Evolutionary conservation across 2,329 filamentous ascomycete species (phyloP), one percentile per base, ranked within the genome.

Genomic region (Cyphellophora attinorum): DNA sequence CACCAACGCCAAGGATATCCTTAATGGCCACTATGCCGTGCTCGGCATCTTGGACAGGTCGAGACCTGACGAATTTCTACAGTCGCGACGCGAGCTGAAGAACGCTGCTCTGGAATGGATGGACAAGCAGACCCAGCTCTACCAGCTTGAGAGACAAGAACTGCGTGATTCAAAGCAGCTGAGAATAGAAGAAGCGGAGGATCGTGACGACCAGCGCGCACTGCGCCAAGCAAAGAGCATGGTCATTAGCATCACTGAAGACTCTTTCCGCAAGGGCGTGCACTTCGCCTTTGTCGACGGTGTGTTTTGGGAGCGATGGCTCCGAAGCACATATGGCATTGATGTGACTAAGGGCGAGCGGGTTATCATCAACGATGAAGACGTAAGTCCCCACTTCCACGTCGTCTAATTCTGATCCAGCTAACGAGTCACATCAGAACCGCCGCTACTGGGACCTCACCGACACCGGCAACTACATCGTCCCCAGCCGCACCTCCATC

Each of bases 251-350:
- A 93, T 95, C 76, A 81, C 89, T 49, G 81, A 82, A 54, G 48
- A 51, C 13, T 75, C 85, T 34, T 79, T 86, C 53, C 80, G 81
- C 49, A 93, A 89, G 58, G 83, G 93, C 55, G 86, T 96, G 27
- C 76, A 77, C 6, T 98, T 98, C 59, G 91, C 91, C 10, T 98
- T 91, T 91, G 85, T 96, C 10, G 91, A 98, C 55, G 86, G 88
- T 33, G 75, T 85, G 5, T 96, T 96, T 59, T 98, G 91, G 91
- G 88, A 96, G 60, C 76, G 89, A 42, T 98, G 91, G 91, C 76
- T 98, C 45, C 74, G 81, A 47, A 88, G 81, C n/a, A 95, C 89
- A 0, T 98, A 93, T 53, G 89, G 89, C 35, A 81, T 96, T 47
- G 83, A 93, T 49, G 79, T 91, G 19, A 69, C 67, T 41, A 79